These are phyloP conservation scores for Komagataella mondaviorum DNA, from an alignment of 805 yeast species.

Conservation along the genomic window DNA sequence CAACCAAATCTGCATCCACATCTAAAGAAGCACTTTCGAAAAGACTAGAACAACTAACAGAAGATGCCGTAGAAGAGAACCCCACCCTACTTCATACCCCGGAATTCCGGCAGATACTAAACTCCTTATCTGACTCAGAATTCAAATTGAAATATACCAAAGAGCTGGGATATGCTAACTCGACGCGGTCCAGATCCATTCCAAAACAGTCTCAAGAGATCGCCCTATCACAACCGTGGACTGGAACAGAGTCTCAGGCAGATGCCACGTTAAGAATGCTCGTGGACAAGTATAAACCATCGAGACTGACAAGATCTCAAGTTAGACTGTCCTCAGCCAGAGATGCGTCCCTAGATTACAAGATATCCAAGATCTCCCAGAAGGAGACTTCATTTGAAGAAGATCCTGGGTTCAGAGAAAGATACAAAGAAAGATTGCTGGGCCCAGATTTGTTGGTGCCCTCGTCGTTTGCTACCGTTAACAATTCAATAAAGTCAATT, in stretches of 20 bases:
- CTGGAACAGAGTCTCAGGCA: constrained; percentile 32
- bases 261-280: constrained; percentile 44
- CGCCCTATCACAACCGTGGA: constrained; percentile 46
- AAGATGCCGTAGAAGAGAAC: constrained; percentile 21
- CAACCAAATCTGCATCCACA: not conserved
- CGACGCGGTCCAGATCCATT: constrained; percentile 29
- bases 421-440: constrained; percentile 49
- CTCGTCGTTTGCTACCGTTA: constrained; percentile 25
- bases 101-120: not conserved
- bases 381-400: constrained; percentile 9
- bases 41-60: constrained; percentile 26
- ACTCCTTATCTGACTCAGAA: constrained; percentile 1
- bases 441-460: constrained; percentile 39
- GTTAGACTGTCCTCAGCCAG: constrained; percentile 44
- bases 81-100: constrained; percentile 6
- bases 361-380: constrained; percentile 21
- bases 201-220: constrained; percentile 28
- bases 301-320: constrained; percentile 6
- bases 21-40: constrained; percentile 12
- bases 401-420: constrained; percentile 39
- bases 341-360: constrained; percentile 55
- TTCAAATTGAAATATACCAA: constrained; percentile 13
- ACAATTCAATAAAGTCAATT: constrained; percentile 44
- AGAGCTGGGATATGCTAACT: constrained; percentile 24
- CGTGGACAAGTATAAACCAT: constrained; percentile 33